Conservation (phyloP, 2,329 filamentous ascomycete species). For the Blumeria graminis region DNA sequence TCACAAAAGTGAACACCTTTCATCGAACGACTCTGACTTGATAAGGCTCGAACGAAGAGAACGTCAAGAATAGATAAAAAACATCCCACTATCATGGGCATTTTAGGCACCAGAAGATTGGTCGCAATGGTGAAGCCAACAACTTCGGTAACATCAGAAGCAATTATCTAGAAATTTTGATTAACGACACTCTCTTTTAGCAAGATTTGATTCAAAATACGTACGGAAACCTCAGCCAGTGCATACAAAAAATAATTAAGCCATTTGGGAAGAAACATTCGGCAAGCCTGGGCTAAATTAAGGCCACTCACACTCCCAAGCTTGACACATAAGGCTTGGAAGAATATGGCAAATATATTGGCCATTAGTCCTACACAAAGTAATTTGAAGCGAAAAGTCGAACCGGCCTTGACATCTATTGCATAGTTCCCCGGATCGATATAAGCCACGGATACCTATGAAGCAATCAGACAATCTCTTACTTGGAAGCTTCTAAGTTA, state of each 20-base stretch:
- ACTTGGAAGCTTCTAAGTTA: neutral
- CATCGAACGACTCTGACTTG: conserved; percentile 31
- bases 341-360: conserved; percentile 30
- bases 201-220: neutral
- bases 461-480: neutral
- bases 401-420: conserved; percentile 28
- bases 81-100: conserved; percentile 41
- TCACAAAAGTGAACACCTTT: conserved; percentile 34
- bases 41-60: conserved; percentile 41
- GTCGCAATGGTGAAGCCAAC: conserved; percentile 48
- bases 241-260: neutral
- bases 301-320: conserved; percentile 16
- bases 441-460: conserved; percentile 12
- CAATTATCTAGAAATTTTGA: conserved; percentile 4
- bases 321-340: conserved; percentile 19
- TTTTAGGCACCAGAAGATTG: conserved; percentile 34
- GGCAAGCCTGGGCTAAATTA: conserved; percentile 3
- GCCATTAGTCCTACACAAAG: conserved; percentile 29
- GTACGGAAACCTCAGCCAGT: neutral
- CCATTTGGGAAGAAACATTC: neutral
- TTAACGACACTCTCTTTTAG: neutral
- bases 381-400: conserved; percentile 24
- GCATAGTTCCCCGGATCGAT: conserved; percentile 25
- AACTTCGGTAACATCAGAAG: conserved; percentile 20
- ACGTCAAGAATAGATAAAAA: conserved; percentile 42